Conservation (phyloP, 179 eudicot genomes). For the Amaranthus tricolor region DNA sequence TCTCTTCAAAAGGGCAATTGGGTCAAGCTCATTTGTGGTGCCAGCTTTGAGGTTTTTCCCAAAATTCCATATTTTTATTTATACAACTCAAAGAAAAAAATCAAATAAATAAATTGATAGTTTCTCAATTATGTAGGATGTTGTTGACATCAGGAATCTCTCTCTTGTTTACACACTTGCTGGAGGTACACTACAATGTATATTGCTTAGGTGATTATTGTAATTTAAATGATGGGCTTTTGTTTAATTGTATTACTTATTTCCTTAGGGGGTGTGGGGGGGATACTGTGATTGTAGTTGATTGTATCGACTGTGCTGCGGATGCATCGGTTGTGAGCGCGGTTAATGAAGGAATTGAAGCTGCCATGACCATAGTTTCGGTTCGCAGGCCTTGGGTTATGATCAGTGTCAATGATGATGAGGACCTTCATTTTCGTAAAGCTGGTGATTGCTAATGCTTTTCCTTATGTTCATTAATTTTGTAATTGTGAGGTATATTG, state of each 20-base stretch:
- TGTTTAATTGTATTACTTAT: background rate
- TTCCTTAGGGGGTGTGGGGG: background rate
- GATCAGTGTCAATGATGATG: constrained; percentile 93
- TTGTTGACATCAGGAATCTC: constrained; percentile 78
- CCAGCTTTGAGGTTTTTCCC: constrained; percentile 75
- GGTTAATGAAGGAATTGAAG: constrained; percentile 81
- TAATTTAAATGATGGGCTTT: background rate
- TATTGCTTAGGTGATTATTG: background rate
- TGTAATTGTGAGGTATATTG: background rate
- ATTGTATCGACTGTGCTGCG: constrained; percentile 97
- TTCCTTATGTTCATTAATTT: background rate
- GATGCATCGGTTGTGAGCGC: constrained; percentile 83
- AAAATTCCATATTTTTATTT: constrained; percentile 8
- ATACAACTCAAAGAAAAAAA: background rate
- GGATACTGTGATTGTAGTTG: constrained; percentile 47
- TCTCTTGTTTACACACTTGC: constrained; percentile 87
- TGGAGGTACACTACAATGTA: constrained; percentile 53
- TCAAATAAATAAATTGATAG: background rate
- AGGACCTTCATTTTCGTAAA: constrained; percentile 95
- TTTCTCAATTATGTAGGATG: constrained; percentile 49
- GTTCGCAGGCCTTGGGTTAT: constrained; percentile 88
- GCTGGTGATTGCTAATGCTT: constrained; percentile 50
- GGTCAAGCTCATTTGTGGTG: constrained; percentile 98
- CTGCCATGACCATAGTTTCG: constrained; percentile 53
- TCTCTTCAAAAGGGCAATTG: constrained; percentile 77